phyloP scores from a whole-genome alignment of 805 yeast species.

The Kodamaea nitidulidarum region DNA sequence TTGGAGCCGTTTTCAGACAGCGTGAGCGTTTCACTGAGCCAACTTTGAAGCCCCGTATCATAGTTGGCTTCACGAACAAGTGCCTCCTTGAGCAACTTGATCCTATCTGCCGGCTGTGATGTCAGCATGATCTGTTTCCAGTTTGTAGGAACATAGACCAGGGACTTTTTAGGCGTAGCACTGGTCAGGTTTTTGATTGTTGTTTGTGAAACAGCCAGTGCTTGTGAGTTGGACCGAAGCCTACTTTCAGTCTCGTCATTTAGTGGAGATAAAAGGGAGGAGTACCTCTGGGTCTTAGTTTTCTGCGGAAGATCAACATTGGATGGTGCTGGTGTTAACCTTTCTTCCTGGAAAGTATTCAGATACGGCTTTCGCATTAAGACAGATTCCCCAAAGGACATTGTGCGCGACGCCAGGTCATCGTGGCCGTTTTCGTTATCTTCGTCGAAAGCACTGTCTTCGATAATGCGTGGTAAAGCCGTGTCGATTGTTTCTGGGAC shows the following conservation, averaged over 20 bases:
- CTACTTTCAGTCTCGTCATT: not conserved
- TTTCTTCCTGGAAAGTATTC: conserved; percentile 25
- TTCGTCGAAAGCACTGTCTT: conserved; percentile 24
- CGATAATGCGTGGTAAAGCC: conserved; percentile 34
- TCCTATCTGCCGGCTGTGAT: conserved; percentile 41
- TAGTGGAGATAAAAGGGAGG: conserved; percentile 7
- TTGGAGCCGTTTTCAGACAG: conserved; percentile 30
- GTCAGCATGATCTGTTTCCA: conserved; percentile 40
- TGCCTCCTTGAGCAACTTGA: conserved; percentile 39
- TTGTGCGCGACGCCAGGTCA: conserved; percentile 1
- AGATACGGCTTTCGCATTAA: conserved; percentile 17
- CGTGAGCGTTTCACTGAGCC: conserved; percentile 49
- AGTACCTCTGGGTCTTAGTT: conserved; percentile 13
- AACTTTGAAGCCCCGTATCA: conserved; percentile 56
- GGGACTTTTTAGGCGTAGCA: conserved; percentile 5
- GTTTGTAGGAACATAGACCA: conserved; percentile 31
- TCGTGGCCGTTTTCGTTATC: conserved; percentile 12
- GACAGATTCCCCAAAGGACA: conserved; percentile 20
- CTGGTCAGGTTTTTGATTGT: not conserved
- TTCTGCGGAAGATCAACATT: conserved; percentile 7
- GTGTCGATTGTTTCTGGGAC: conserved; percentile 41
- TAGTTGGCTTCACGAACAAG: conserved; percentile 38
- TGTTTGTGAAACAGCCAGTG: conserved; percentile 2
- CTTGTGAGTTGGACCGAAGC: conserved; percentile 3
- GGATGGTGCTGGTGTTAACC: conserved; percentile 20